Base-by-base conservation (phyloP, 2,329 filamentous ascomycete genomes). In the Nigrospora osmanthi region DNA sequence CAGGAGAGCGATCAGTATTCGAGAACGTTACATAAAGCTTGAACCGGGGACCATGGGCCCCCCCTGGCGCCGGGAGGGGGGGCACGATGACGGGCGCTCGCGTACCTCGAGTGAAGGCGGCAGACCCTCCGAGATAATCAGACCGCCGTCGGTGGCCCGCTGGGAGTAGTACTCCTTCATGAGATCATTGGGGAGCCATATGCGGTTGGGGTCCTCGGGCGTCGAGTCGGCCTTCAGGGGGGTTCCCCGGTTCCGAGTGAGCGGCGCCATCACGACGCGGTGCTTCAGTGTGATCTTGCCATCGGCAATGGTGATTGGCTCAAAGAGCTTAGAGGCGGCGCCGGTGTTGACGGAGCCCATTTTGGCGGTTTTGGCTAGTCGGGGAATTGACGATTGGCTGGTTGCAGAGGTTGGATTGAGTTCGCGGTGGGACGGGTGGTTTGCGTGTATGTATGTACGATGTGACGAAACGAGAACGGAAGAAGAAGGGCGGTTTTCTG, bases 191-290 rank as follows among this genome's bases (percentile, higher is more conserved):
- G 68, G 61, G 56, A 75, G 54, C 62, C 72, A 76, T 43, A 69
- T 60, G 35, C 73, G 64, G 50, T 75, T 73, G n/a, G 73, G 71
- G 38, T 65, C 64, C 48, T 75, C 71, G 1, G 63, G 53, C 0
- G 67, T 72, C 30, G 67, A 71, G 10, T 62, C 54, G 12, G 61
- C 45, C 14, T 62, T 65, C 34, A 68, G 43, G 4, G 74, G 72
- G 6, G 67, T 69, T 15, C 72, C 72, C 34, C 75, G 66, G 48
- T 75, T 74, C 16, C 75, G 67, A 4, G 75, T 78, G 47, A 78
- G 56, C 3, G 77, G 72, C 1, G 74, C 71, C 51, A 72, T 56
- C 38, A 75, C 62, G 19, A 80, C 59, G 43, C 76, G 70, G 52
- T 79, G 74, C 40, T 68, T 63, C 31, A 81, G 68, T 11, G 58